Conservation (phyloP, 2,329 filamentous ascomycete species). For the Pestalotiopsis sp. region DNA sequence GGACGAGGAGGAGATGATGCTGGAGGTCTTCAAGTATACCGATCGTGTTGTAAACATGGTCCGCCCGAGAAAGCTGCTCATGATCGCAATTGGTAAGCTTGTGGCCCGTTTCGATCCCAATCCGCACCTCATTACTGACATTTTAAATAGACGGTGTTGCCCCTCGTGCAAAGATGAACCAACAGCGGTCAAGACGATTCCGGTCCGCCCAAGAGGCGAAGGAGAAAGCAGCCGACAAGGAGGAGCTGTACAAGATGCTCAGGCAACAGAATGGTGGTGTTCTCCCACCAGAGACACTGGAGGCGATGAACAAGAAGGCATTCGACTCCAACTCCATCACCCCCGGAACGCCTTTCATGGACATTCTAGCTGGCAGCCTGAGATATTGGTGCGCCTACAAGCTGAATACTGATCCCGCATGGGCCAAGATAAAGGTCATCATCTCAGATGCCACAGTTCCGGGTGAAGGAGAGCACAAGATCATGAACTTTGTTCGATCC, state of each 20-base stretch:
- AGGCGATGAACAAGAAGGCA: slow-evolving; percentile 76
- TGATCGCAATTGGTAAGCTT: slow-evolving; percentile 88
- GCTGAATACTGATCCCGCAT: slow-evolving; percentile 92
- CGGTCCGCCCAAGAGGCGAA: slow-evolving; percentile 91
- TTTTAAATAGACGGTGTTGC: slow-evolving; percentile 79
- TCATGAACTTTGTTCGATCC: slow-evolving; percentile 96
- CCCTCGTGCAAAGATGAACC: slow-evolving; percentile 98
- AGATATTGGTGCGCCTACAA: slow-evolving; percentile 98
- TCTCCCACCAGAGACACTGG: slow-evolving; percentile 61
- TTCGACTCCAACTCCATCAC: slow-evolving; percentile 91
- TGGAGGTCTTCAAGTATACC: slow-evolving; percentile 98
- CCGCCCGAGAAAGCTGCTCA: slow-evolving; percentile 88
- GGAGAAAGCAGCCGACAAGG: slow-evolving; percentile 90
- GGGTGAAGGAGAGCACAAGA: slow-evolving; percentile 98
- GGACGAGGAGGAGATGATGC: slow-evolving; percentile 99
- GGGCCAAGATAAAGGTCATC: slow-evolving; percentile 95
- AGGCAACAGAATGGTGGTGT: slow-evolving; percentile 74
- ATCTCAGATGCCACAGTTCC: slow-evolving; percentile 98
- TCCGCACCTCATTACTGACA: slow-evolving; percentile 10
- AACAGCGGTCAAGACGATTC: slow-evolving; percentile 95
- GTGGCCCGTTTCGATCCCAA: slow-evolving; percentile 15
- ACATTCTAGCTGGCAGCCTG: slow-evolving; percentile 84
- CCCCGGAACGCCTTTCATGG: slow-evolving; percentile 98
- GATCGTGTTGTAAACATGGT: slow-evolving; percentile 99
- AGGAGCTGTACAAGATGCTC: slow-evolving; percentile 82